Percentiles rank a stretch among this genome's conserved stretches.
These are phyloP conservation scores for Limonium bicolor DNA, from an alignment of 148 eudicot genomes.

Conservation along the genomic window DNA sequence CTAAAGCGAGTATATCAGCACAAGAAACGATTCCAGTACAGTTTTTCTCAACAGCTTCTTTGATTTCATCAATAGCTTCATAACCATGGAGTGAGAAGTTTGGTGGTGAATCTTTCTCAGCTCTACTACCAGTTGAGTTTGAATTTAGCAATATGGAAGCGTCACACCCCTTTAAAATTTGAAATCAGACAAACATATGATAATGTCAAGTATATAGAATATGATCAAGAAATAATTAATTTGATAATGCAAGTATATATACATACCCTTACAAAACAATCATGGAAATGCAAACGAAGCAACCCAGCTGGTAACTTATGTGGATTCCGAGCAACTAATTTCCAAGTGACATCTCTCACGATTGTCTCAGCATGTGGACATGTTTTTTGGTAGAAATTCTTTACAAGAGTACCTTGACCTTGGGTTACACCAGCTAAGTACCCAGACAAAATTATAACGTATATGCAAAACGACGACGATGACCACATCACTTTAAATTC, in stretches of 20 bases:
- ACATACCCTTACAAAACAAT: constrained; percentile 4
- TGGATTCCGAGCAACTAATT: background rate
- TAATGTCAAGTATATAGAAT: background rate
- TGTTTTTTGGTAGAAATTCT: background rate
- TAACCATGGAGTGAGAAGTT: constrained; percentile 22
- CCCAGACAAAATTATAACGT: too few species aligned
- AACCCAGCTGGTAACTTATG: background rate
- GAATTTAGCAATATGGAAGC: constrained; percentile 20
- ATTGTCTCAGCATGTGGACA: background rate
- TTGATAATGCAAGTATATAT: background rate
- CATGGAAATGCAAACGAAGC: too few species aligned
- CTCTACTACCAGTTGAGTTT: constrained; percentile 4
- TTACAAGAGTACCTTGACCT: background rate
- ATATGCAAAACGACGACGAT: too few species aligned
- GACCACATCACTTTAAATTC: too few species aligned
- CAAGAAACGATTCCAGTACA: constrained; percentile 59
- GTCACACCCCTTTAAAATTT: constrained; percentile 22
- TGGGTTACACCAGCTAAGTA: too few species aligned
- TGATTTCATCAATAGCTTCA: constrained; percentile 20
- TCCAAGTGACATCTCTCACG: background rate
- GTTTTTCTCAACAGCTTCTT: constrained; percentile 17
- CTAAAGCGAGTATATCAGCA: constrained; percentile 44
- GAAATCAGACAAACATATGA: background rate
- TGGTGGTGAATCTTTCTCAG: constrained; percentile 21
- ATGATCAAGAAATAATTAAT: background rate